Percentiles rank a stretch among this genome's conserved stretches.
Evolutionary conservation across 1,284 basidiomycete genomes (phyloP).

Genomic region (Boletus mariae): DNA sequence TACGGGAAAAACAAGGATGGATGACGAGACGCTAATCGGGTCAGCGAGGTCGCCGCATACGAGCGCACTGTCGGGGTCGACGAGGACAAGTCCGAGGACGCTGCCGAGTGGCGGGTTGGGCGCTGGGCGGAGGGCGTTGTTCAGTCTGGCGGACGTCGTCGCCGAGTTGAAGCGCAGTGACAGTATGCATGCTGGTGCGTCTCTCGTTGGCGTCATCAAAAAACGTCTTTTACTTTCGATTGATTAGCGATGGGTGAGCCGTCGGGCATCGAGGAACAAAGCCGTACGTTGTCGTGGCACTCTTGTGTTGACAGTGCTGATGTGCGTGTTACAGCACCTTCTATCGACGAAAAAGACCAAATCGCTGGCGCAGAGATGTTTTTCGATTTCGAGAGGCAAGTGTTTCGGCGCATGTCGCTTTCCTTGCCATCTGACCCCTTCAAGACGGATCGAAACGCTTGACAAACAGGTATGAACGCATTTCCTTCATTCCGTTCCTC

Average conservation of each 20-base stretch:
- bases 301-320: background rate
- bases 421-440: background rate
- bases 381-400: constrained; percentile 24
- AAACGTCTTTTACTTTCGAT: no score
- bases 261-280: constrained; percentile 11
- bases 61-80: constrained; percentile 21
- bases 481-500: background rate
- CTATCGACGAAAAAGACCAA: constrained; percentile 26
- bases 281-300: constrained; percentile 12
- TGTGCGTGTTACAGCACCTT: constrained; percentile 13
- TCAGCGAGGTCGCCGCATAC: constrained; percentile 17
- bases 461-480: constrained; percentile 29
- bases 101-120: constrained; percentile 8
- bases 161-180: constrained; percentile 18
- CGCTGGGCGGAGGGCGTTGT: constrained; percentile 2
- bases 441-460: constrained; percentile 29
- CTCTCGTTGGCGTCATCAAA: background rate
- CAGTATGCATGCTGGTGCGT: constrained; percentile 17
- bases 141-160: constrained; percentile 24
- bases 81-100: constrained; percentile 20
- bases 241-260: constrained; percentile 25
- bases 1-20: constrained; percentile 15
- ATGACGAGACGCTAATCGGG: constrained; percentile 26
- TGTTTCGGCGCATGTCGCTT: background rate
- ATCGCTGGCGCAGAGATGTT: constrained; percentile 22